phyloP scores from a whole-genome alignment of 495 filamentous ascomycete genomes.

The Penicillium silybi region DNA sequence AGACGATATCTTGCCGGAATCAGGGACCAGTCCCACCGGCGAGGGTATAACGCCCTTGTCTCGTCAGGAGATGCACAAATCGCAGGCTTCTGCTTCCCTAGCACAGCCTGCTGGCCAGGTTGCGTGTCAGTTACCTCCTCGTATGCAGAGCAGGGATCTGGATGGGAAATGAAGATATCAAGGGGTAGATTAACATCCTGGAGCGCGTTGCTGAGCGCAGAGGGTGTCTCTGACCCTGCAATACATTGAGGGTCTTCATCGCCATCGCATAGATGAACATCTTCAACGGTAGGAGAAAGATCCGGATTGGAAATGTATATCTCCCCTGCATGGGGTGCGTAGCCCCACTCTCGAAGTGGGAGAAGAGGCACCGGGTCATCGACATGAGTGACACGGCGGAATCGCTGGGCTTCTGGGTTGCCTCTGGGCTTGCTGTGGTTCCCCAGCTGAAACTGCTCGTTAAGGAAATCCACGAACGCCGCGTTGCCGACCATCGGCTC shows the following conservation, averaged over 20 bases:
- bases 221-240: slow-evolving; percentile 40
- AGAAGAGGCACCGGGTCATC: slow-evolving; percentile 88
- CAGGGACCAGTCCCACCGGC: slow-evolving; percentile 30
- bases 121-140: not conserved
- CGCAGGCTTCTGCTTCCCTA: not conserved
- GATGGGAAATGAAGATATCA: not conserved
- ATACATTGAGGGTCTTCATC: slow-evolving; percentile 68
- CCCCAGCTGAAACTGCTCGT: slow-evolving; percentile 57
- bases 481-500: slow-evolving; percentile 83
- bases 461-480: slow-evolving; percentile 63
- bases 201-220: slow-evolving; percentile 5
- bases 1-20: slow-evolving; percentile 65
- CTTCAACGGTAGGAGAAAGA: slow-evolving; percentile 61
- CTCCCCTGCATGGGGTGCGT: slow-evolving; percentile 77
- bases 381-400: slow-evolving; percentile 78
- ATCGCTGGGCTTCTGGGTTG: slow-evolving; percentile 35
- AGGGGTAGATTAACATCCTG: slow-evolving; percentile 11
- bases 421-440: slow-evolving; percentile 7
- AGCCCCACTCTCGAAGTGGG: slow-evolving; percentile 84
- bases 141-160: not conserved
- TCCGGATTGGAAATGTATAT: slow-evolving; percentile 71
- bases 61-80: slow-evolving; percentile 13
- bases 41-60: slow-evolving; percentile 14
- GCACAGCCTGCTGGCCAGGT: slow-evolving; percentile 6
- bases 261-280: slow-evolving; percentile 70